Evolutionary conservation across 192 early-diverging fungal genomes (phyloP), one percentile per base, ranked within the genome.

Genomic region (Gonapodya sp.): DNA sequence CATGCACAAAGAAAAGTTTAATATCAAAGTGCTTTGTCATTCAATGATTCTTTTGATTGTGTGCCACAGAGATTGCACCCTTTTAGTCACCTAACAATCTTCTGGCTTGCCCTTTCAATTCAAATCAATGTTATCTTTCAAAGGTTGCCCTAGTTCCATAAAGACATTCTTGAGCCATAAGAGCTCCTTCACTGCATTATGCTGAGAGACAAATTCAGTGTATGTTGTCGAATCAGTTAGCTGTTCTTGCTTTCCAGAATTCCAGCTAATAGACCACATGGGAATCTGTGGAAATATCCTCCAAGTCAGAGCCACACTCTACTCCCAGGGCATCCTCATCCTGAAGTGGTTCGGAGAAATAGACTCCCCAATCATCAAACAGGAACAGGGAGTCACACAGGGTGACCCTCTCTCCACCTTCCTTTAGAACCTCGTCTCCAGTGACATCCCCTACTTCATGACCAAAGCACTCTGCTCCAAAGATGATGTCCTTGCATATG

Each of bases 11-110:
- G 35, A 81, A 81, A 36, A 80, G 35, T 35, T 80, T 82, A 30
- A 86, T 80, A 82, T 86, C 84, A 73, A 86, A 81, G 37, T 86
- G 85, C 73, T 86, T 86, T 8, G 82, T 75, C 36, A 78, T 30
- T 18, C 31, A 35, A 73, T 86, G 83, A 31, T 86, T 73, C n/a
- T 78, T 34, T 0, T 82, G 79, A 34, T 86, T 83, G 18, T 35
- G 74, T 16, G 81, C 81, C 8, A 85, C 73, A 33, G 80, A 35
- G 1, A 72, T 36, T 2, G 82, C 81, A 0, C 36, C 34, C 1
- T 34, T 33, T 74, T 82, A 82, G 72, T 82, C 82, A 0, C 81
- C 31, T n/a, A 73, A 35, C 0, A 83, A 30, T n/a, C n/a, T n/a
- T n/a, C n/a, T n/a, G 0, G 31, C 34, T 31, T 8, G 46, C 8